Conservation (phyloP, 306 rosid species). For the Acacia melanoxylon region DNA sequence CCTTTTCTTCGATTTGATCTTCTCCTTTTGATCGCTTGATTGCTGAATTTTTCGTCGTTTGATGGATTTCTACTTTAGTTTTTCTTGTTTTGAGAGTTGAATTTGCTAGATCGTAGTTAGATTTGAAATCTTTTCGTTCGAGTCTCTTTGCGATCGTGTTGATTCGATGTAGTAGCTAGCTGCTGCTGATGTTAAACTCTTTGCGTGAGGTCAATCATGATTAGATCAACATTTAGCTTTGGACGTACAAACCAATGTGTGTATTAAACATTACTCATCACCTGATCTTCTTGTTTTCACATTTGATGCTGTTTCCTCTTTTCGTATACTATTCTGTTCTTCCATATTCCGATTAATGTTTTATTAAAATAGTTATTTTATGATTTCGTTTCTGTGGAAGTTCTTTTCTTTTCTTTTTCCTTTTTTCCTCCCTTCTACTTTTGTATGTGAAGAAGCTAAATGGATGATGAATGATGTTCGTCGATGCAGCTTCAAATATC, state of each 20-base stretch:
- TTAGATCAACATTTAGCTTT: conserved; percentile 30
- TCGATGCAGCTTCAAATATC: background rate
- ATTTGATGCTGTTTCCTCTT: background rate
- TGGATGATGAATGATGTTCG: background rate
- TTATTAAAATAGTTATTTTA: background rate
- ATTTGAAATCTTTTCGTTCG: conserved; percentile 6
- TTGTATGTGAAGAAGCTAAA: background rate
- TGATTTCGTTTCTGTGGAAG: background rate
- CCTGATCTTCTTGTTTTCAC: background rate
- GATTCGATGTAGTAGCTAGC: conserved; percentile 2
- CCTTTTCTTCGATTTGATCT: background rate
- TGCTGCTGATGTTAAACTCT: conserved; percentile 5
- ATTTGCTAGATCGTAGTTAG: conserved; percentile 21
- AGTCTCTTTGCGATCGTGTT: conserved; percentile 39
- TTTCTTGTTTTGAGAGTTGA: background rate
- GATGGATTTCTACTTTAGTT: conserved; percentile 1
- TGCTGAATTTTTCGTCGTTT: background rate
- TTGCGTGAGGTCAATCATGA: conserved; percentile 14
- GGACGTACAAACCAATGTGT: background rate
- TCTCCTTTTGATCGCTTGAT: background rate
- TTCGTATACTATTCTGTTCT: background rate
- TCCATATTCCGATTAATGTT: background rate
- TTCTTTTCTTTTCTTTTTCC: background rate
- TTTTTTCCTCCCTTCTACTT: background rate
- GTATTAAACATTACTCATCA: no score